A percentile compares a stretch with the other conserved stretches of the same genome.
These are phyloP conservation scores for Amyloporia xantha DNA, from an alignment of 768 basidiomycete genomes.

Conservation along the genomic window DNA sequence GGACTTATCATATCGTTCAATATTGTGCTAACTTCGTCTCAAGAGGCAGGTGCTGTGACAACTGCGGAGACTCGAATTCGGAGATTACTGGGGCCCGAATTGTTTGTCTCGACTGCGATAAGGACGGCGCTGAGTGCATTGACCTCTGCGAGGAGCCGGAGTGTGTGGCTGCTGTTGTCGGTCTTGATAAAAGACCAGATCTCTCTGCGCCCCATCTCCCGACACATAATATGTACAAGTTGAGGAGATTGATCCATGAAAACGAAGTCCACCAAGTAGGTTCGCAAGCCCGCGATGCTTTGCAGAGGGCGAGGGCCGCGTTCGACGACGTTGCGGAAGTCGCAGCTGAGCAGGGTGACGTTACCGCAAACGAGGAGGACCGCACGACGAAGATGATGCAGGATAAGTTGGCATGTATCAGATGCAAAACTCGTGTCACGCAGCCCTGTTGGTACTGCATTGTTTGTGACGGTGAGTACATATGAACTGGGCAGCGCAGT, in stretches of 20 bases:
- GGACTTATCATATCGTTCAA: not conserved
- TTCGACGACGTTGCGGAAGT: not conserved
- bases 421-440: conserved; percentile 15
- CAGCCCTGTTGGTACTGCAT: conserved; percentile 29
- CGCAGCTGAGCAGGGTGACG: not conserved
- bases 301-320: conserved; percentile 8
- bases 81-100: conserved; percentile 23
- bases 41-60: not conserved
- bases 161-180: conserved; percentile 18
- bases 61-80: conserved; percentile 13
- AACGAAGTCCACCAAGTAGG: conserved; percentile 13
- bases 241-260: conserved; percentile 15
- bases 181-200: not conserved
- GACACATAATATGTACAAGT: conserved; percentile 25
- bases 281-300: conserved; percentile 18
- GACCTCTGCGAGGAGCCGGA: conserved; percentile 23
- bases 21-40: not conserved
- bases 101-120: conserved; percentile 27
- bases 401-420: conserved; percentile 15
- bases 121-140: conserved; percentile 12
- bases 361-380: not conserved
- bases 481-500: too few species aligned
- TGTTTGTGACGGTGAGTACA: conserved; percentile 16
- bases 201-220: conserved; percentile 22
- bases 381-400: not conserved